Evolutionary conservation across 1,284 basidiomycete species (phyloP).

Genomic region (Boletus sp.): DNA sequence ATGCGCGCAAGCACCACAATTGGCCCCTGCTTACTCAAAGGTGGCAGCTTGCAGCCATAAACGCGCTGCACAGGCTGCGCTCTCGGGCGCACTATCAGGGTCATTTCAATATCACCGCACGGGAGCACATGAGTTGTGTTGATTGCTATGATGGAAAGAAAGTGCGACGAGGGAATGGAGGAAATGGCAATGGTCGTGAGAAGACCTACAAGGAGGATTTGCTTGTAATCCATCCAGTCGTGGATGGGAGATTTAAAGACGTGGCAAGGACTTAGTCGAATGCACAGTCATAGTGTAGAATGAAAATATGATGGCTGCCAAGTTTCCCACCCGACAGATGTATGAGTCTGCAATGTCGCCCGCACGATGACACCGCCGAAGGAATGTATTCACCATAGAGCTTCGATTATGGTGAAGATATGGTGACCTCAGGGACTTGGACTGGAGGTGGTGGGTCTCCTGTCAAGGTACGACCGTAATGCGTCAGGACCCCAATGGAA

Average conservation of each 20-base stretch:
- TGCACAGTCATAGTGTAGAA: constrained; percentile 10
- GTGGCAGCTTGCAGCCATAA: constrained; percentile 48
- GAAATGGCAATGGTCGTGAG: constrained; percentile 26
- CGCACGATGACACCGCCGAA: neutral
- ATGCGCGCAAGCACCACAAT: constrained; percentile 8
- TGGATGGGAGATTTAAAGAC: constrained; percentile 73
- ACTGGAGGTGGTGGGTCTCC: constrained; percentile 47
- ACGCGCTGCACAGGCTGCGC: constrained; percentile 46
- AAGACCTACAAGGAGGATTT: constrained; percentile 48
- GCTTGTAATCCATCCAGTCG: constrained; percentile 58
- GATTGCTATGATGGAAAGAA: constrained; percentile 67
- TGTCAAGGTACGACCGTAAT: constrained; percentile 47
- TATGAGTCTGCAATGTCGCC: neutral
- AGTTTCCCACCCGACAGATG: neutral
- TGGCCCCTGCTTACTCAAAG: constrained; percentile 34
- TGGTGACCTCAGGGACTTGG: constrained; percentile 31
- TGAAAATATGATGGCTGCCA: constrained; percentile 1
- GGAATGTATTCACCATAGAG: neutral
- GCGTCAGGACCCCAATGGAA: constrained; percentile 52
- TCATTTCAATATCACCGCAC: constrained; percentile 54
- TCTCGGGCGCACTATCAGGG: constrained; percentile 55
- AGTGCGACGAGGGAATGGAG: constrained; percentile 35
- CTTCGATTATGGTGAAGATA: constrained; percentile 7
- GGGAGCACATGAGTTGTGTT: constrained; percentile 76
- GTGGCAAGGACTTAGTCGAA: constrained; percentile 38